Conservation (phyloP, 805 yeast genomes). For the Teunomyces kruisii region DNA sequence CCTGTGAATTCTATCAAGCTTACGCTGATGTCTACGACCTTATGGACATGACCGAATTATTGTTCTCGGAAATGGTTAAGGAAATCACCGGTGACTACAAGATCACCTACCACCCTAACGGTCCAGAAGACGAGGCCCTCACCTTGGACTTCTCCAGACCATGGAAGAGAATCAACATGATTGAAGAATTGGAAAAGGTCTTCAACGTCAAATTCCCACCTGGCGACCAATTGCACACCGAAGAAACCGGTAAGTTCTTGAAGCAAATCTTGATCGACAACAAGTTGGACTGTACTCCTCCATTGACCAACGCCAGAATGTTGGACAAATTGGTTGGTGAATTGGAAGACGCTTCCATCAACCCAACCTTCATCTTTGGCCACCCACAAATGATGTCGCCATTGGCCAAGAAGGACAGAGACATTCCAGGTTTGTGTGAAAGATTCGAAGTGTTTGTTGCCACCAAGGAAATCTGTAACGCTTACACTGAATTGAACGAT, state of each 20-base stretch:
- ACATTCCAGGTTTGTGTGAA: slow-evolving; percentile 92
- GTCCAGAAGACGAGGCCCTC: slow-evolving; percentile 78
- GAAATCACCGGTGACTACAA: slow-evolving; percentile 87
- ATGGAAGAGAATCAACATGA: slow-evolving; percentile 98
- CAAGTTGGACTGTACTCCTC: slow-evolving; percentile 86
- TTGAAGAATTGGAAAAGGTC: slow-evolving; percentile 87
- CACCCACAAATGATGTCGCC: slow-evolving; percentile 99
- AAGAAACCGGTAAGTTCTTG: slow-evolving; percentile 88
- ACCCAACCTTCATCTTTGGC: slow-evolving; percentile 97
- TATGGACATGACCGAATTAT: slow-evolving; percentile 90
- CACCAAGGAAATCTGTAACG: slow-evolving; percentile 96
- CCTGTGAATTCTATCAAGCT: slow-evolving; percentile 98
- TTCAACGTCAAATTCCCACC: slow-evolving; percentile 90
- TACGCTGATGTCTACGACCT: slow-evolving; percentile 95
- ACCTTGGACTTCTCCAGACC: slow-evolving; percentile 91
- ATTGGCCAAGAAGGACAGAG: slow-evolving; percentile 92
- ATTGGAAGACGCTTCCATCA: slow-evolving; percentile 89
- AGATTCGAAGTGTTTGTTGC: slow-evolving; percentile 98
- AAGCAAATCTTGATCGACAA: slow-evolving; percentile 73
- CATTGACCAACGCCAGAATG: slow-evolving; percentile 97
- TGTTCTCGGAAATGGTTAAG: slow-evolving; percentile 97
- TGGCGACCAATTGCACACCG: slow-evolving; percentile 92
- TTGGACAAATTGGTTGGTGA: slow-evolving; percentile 97
- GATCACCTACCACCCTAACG: slow-evolving; percentile 89
- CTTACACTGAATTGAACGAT: slow-evolving; percentile 98